phyloP scores from a whole-genome alignment of 2,329 filamentous ascomycete species.

The Lachnellula willkommii region DNA sequence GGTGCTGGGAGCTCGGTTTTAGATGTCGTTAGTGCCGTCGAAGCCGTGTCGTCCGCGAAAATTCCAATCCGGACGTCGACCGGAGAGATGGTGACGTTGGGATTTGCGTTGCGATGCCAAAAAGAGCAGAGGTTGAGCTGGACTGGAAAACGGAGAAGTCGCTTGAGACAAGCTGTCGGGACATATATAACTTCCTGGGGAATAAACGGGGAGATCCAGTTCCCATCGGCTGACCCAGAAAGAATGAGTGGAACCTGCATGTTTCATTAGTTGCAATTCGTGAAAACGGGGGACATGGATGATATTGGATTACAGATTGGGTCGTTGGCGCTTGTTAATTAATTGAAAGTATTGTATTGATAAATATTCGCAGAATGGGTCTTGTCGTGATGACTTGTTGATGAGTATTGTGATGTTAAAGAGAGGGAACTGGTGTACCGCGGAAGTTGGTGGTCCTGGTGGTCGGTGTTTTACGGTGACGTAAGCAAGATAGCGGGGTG shows the following conservation, averaged over 20 bases:
- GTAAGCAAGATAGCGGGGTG: too few relatives aligned
- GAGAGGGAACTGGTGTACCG: too few relatives aligned
- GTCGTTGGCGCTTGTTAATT: too few relatives aligned
- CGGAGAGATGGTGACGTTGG: conserved; percentile 39
- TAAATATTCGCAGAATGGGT: too few relatives aligned
- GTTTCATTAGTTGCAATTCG: neutral
- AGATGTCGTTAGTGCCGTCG: conserved; percentile 37
- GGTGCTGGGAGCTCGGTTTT: conserved; percentile 40
- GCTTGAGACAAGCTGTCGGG: conserved; percentile 6
- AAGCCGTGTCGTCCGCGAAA: conserved; percentile 31
- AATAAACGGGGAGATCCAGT: neutral
- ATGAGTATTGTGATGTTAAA: too few relatives aligned
- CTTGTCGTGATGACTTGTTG: too few relatives aligned
- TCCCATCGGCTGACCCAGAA: neutral
- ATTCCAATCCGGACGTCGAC: conserved; percentile 34
- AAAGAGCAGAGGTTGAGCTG: conserved; percentile 35
- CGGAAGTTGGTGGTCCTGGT: too few relatives aligned
- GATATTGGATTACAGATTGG: too few relatives aligned
- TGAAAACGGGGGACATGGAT: too few relatives aligned
- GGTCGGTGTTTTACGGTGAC: too few relatives aligned
- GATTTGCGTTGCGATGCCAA: conserved; percentile 37
- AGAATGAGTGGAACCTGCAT: neutral
- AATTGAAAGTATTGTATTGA: too few relatives aligned
- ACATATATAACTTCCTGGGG: conserved; percentile 13
- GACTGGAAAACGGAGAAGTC: conserved; percentile 34